Base-by-base conservation (phyloP, 2,329 filamentous ascomycete species). In the Sporothrix variecibatus region DNA sequence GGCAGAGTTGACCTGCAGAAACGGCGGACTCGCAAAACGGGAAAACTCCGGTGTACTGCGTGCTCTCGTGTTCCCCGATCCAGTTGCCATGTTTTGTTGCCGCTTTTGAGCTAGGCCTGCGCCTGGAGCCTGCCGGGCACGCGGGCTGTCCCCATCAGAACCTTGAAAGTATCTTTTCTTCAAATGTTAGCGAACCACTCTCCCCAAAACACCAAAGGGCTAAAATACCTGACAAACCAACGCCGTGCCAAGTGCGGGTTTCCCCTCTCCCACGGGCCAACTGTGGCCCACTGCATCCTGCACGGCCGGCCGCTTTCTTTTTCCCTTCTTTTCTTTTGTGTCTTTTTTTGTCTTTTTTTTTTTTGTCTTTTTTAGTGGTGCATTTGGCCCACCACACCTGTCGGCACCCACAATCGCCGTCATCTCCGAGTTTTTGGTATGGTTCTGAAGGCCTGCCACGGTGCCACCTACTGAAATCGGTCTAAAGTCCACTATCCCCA, bases 331-430 rank as follows among this genome's bases (percentile, higher is more conserved):
- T 49, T 49, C 20, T 49, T 49, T 17, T n/a, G n/a, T n/a, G n/a
- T 51, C 46, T 4, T 51, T 51, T 20, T 51, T n/a, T n/a, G n/a
- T n/a, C 34, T 34, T 34, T 4, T 34, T 8, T 34, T 34, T 34
- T 34, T 34, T 8, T 34, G 34, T 31, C 53, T 26, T 17, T 69
- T 12, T 56, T 40, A 53, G n/a, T 31, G 28, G 40, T 46, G 12
- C 43, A 46, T 17, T 17, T 20, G 68, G 23, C 68, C 68, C 46
- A 38, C 46, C 46, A 3, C 67, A 23, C 43, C 49, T 58, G 71
- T 75, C 74, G 74, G 74, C 74, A 43, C 53, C 53, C 23, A 60
- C 62, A 75, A 72, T 23, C 74, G 64, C 74, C 74, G 74, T 74
- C 70, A 67, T 58, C 73, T 72, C 75, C 75, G 75, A 68, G 49